These are phyloP conservation scores for Chrysoporthe puriensis DNA, from an alignment of 2,329 filamentous ascomycete species.

Conservation along the genomic window DNA sequence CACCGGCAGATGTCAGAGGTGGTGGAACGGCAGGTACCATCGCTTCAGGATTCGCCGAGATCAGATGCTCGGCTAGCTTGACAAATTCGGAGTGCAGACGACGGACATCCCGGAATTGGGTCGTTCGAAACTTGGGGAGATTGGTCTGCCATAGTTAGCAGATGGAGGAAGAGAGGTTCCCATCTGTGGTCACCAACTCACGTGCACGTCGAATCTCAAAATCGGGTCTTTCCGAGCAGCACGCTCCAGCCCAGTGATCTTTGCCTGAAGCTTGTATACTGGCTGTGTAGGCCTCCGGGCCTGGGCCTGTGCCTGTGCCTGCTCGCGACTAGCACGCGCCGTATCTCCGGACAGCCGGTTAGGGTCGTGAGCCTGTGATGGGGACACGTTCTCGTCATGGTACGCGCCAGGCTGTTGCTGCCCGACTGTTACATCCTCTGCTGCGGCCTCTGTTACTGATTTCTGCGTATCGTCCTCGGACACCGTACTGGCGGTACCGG, in stretches of 20 bases:
- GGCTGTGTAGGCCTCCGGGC: conserved; percentile 65
- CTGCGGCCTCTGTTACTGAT: conserved; percentile 37
- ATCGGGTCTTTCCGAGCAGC: conserved; percentile 96
- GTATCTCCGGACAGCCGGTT: conserved; percentile 34
- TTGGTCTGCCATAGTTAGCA: conserved; percentile 71
- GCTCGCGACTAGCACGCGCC: conserved; percentile 36
- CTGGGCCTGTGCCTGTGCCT: conserved; percentile 52
- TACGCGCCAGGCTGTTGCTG: conserved; percentile 18
- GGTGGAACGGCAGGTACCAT: conserved; percentile 93
- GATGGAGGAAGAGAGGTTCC: not conserved
- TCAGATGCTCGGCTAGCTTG: conserved; percentile 93
- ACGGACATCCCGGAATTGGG: conserved; percentile 96
- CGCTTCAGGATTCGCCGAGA: conserved; percentile 96
- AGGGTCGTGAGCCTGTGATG: conserved; percentile 29
- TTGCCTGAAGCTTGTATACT: conserved; percentile 85
- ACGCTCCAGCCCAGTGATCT: conserved; percentile 90
- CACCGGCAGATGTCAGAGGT: conserved; percentile 90
- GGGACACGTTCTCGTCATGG: conserved; percentile 22
- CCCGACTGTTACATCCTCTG: conserved; percentile 34
- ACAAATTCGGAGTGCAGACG: conserved; percentile 94
- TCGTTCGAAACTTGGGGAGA: conserved; percentile 96
- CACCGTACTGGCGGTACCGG: conserved; percentile 50
- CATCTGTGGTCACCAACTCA: conserved; percentile 50
- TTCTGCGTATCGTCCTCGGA: conserved; percentile 48
- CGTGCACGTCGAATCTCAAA: conserved; percentile 93